Evolutionary conservation across 257 asterid species (phyloP).

Genomic region (Catharanthus roseus): DNA sequence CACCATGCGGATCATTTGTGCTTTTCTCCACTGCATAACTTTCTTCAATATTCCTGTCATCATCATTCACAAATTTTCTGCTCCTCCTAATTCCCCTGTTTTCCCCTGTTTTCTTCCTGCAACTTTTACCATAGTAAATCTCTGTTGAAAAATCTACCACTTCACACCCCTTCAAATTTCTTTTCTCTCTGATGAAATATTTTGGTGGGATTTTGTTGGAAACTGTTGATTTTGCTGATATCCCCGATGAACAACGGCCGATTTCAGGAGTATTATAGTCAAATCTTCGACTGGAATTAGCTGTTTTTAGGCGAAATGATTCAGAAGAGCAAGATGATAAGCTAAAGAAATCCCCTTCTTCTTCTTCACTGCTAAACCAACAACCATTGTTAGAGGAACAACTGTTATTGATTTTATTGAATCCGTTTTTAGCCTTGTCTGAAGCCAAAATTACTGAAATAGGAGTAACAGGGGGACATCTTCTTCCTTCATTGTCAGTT

Average conservation of each 20-base stretch:
- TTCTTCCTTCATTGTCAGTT: constrained; percentile 10
- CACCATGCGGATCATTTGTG: constrained; percentile 53
- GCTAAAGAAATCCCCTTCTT: constrained; percentile 40
- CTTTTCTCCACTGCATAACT: constrained; percentile 61
- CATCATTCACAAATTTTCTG: not conserved
- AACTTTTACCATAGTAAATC: constrained; percentile 19
- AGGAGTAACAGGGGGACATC: constrained; percentile 11
- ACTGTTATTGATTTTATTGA: constrained; percentile 11
- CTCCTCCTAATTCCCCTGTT: constrained; percentile 2
- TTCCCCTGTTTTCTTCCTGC: constrained; percentile 14
- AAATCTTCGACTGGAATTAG: constrained; percentile 11
- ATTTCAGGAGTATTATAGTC: constrained; percentile 25
- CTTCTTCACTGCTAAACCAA: constrained; percentile 45
- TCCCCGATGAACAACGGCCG: constrained; percentile 26
- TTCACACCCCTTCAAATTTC: constrained; percentile 12
- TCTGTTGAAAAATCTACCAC: constrained; percentile 16
- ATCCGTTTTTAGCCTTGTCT: not conserved
- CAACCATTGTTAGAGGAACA: constrained; percentile 42
- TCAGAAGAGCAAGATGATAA: constrained; percentile 46
- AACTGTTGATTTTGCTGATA: constrained; percentile 11
- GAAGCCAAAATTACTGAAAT: not conserved
- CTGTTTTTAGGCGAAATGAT: constrained; percentile 36
- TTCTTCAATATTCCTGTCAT: constrained; percentile 20
- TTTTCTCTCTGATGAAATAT: constrained; percentile 4
- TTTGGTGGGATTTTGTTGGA: not conserved